Conservation (phyloP, 257 asterid species). For the Petrea volubilis region DNA sequence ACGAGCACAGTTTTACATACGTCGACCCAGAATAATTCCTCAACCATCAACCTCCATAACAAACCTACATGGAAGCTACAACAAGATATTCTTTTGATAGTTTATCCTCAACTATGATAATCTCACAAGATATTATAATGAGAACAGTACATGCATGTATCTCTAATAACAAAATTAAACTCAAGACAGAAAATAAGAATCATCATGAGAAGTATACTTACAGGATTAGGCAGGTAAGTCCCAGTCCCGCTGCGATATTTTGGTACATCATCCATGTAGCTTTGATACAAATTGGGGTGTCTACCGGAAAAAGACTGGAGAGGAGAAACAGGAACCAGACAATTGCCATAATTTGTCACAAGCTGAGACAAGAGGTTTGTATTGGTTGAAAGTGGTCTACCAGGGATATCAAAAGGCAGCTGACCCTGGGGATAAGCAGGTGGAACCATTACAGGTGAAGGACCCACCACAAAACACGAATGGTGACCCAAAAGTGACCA, state of each 20-base stretch:
- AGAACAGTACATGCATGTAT: not conserved
- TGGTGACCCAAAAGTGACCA: not conserved
- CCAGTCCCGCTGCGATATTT: constrained; percentile 75
- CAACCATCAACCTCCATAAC: not conserved
- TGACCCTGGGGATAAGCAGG: constrained; percentile 59
- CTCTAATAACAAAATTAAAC: not conserved
- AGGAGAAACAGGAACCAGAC: constrained; percentile 52
- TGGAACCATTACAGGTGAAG: constrained; percentile 61
- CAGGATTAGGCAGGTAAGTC: constrained; percentile 77
- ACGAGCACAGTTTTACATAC: not conserved
- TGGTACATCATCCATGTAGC: constrained; percentile 56
- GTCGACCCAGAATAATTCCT: not conserved
- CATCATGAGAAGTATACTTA: constrained; percentile 34
- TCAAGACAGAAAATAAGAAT: constrained; percentile 3
- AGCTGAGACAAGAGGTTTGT: constrained; percentile 46
- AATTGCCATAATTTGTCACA: constrained; percentile 53
- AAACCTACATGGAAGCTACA: not conserved
- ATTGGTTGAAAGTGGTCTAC: constrained; percentile 53
- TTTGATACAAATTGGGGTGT: constrained; percentile 54
- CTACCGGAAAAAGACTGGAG: constrained; percentile 45
- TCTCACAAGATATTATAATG: not conserved
- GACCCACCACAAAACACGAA: constrained; percentile 2
- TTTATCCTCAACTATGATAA: not conserved
- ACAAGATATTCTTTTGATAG: not conserved
- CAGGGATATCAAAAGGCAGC: constrained; percentile 62